Conservation (phyloP, 805 yeast genomes). For the Suhomyces pyralidae region DNA sequence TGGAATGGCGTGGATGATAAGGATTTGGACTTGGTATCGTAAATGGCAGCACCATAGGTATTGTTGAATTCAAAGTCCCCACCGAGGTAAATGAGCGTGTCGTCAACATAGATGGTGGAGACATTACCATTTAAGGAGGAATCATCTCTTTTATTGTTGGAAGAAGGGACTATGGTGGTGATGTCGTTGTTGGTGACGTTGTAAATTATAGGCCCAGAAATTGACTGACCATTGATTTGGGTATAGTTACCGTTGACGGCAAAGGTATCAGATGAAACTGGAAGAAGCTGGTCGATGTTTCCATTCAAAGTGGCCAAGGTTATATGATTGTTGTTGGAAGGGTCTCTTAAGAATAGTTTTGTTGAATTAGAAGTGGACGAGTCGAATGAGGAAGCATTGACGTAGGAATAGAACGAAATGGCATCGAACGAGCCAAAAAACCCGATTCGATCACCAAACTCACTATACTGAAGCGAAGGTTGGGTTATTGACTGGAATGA, state of each 20-base stretch:
- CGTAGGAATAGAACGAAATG: slow-evolving; percentile 25
- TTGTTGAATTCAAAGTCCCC: slow-evolving; percentile 63
- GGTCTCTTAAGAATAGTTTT: slow-evolving; percentile 23
- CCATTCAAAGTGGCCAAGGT: slow-evolving; percentile 33
- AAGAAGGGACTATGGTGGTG: slow-evolving; percentile 18
- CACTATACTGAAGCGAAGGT: slow-evolving; percentile 22
- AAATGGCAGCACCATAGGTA: slow-evolving; percentile 60
- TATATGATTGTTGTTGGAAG: slow-evolving; percentile 14
- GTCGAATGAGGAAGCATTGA: slow-evolving; percentile 22
- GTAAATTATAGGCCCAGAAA: slow-evolving; percentile 34
- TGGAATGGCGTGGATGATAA: slow-evolving; percentile 59
- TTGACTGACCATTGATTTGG: slow-evolving; percentile 23
- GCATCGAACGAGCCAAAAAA: slow-evolving; percentile 30
- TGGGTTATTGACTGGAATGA: slow-evolving; percentile 5
- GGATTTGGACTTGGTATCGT: slow-evolving; percentile 45
- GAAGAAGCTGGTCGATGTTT: slow-evolving; percentile 23
- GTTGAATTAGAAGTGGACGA: slow-evolving; percentile 4
- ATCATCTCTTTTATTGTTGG: slow-evolving; percentile 13
- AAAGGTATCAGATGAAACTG: slow-evolving; percentile 25
- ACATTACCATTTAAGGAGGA: slow-evolving; percentile 27
- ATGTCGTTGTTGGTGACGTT: slow-evolving; percentile 26
- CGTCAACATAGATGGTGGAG: slow-evolving; percentile 36
- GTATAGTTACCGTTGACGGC: slow-evolving; percentile 38
- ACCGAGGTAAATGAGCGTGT: slow-evolving; percentile 65
- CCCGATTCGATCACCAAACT: slow-evolving; percentile 30